A percentile compares a stretch with the other conserved stretches of the same genome.
Conservation (phyloP, 495 filamentous ascomycete species). For the Tirmania nivea region DNA sequence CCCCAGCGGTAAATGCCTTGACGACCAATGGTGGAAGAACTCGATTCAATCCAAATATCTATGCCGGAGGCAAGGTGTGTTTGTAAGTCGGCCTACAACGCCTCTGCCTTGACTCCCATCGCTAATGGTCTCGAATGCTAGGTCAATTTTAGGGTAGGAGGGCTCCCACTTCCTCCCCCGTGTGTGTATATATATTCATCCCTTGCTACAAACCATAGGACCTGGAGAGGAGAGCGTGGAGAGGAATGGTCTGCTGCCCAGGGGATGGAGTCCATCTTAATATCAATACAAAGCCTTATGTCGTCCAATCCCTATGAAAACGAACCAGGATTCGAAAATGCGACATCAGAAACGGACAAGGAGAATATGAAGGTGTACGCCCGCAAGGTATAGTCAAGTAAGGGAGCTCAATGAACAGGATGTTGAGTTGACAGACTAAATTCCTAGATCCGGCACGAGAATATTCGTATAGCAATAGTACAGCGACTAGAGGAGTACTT, state of each 20-base stretch:
- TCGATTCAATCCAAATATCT: constrained; percentile 95
- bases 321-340: constrained; percentile 77
- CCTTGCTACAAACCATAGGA: constrained; percentile 31
- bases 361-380: constrained; percentile 60
- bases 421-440: background rate
- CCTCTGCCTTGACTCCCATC: background rate
- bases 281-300: constrained; percentile 94
- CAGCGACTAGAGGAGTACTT: constrained; percentile 64
- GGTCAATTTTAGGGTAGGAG: constrained; percentile 72
- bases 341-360: constrained; percentile 43
- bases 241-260: constrained; percentile 95
- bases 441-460: constrained; percentile 75
- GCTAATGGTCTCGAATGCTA: constrained; percentile 16
- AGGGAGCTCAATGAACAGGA: background rate
- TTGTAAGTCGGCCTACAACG: constrained; percentile 32
- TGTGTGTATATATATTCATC: background rate
- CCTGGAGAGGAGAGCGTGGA: constrained; percentile 71
- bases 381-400: constrained; percentile 42
- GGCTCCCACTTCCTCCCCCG: too few species aligned
- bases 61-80: constrained; percentile 75
- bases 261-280: constrained; percentile 76
- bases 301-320: constrained; percentile 88
- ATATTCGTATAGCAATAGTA: constrained; percentile 66
- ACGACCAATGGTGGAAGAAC: constrained; percentile 76
- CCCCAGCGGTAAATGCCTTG: constrained; percentile 48